phyloP scores from a whole-genome alignment of 2,329 filamentous ascomycete genomes.

The Diaporthe citriasiana region DNA sequence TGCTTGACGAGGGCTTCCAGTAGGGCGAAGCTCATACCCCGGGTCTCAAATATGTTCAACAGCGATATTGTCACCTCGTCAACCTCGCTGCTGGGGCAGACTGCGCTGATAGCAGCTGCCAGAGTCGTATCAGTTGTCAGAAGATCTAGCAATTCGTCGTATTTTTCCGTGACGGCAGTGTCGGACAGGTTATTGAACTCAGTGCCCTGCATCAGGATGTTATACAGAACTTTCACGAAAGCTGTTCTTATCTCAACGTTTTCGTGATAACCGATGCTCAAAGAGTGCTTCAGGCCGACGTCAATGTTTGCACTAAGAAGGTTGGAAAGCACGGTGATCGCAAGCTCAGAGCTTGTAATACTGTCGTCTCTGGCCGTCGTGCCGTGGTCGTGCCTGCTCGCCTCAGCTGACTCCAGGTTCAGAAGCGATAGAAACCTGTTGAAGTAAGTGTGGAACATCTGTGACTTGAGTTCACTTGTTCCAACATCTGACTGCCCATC shows the following conservation, averaged over 20 bases:
- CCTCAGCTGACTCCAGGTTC: constrained; percentile 67
- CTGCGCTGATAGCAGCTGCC: constrained; percentile 73
- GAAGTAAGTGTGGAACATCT: constrained; percentile 81
- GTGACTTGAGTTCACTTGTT: constrained; percentile 76
- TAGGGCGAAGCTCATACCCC: constrained; percentile 73
- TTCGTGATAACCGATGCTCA: constrained; percentile 79
- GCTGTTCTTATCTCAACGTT: constrained; percentile 78
- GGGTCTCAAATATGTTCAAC: constrained; percentile 78
- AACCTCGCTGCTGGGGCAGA: constrained; percentile 77
- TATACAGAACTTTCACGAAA: constrained; percentile 78
- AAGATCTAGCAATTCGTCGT: constrained; percentile 74
- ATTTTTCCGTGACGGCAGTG: constrained; percentile 76
- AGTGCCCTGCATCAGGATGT: constrained; percentile 79
- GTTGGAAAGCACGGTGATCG: constrained; percentile 78
- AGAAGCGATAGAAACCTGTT: constrained; percentile 77
- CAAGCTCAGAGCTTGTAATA: constrained; percentile 70
- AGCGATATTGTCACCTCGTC: constrained; percentile 78
- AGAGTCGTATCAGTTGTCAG: constrained; percentile 74
- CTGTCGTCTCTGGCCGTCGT: constrained; percentile 65
- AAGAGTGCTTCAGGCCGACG: constrained; percentile 77
- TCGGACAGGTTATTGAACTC: constrained; percentile 79
- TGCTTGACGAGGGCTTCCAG: constrained; percentile 77
- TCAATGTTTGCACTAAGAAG: constrained; percentile 79
- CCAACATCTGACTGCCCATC: constrained; percentile 76
- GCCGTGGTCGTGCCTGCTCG: constrained; percentile 59